phyloP scores from a whole-genome alignment of 805 yeast species.

The Yamadazyma kitorensis region DNA sequence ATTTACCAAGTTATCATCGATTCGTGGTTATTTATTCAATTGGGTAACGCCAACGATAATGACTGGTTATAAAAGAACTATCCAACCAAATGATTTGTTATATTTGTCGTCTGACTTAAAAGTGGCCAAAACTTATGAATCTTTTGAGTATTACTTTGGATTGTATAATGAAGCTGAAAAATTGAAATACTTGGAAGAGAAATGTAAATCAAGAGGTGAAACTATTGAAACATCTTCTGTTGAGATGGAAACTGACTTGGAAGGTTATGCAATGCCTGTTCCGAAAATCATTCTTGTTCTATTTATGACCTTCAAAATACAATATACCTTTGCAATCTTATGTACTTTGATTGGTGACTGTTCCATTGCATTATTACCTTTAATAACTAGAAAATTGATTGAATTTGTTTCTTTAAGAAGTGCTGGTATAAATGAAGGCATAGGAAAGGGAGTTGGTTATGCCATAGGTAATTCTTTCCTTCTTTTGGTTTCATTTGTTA shows the following conservation, averaged over 20 bases:
- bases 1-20: slow-evolving; percentile 15
- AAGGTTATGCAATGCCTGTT: slow-evolving; percentile 26
- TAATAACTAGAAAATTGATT: slow-evolving; percentile 34
- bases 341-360: too few species aligned
- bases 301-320: slow-evolving; percentile 7
- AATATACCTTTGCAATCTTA: slow-evolving; percentile 19
- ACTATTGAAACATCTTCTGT: slow-evolving; percentile 18
- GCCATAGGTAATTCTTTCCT: slow-evolving; percentile 28
- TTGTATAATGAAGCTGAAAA: slow-evolving; percentile 1
- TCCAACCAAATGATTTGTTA: slow-evolving; percentile 56
- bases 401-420: slow-evolving; percentile 28
- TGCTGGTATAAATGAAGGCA: slow-evolving; percentile 11
- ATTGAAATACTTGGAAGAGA: slow-evolving; percentile 1
- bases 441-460: slow-evolving; percentile 38
- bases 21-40: too few species aligned
- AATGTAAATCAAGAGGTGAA: slow-evolving; percentile 9
- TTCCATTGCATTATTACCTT: slow-evolving; percentile 26
- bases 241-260: slow-evolving; percentile 21
- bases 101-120: slow-evolving; percentile 23
- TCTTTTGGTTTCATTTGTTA: slow-evolving; percentile 23
- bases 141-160: slow-evolving; percentile 2
- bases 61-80: slow-evolving; percentile 64
- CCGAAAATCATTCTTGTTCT: slow-evolving; percentile 14
- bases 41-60: slow-evolving; percentile 60
- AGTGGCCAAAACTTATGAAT: slow-evolving; percentile 20